phyloP scores from a whole-genome alignment of 1,139 yeast species.

The Geotrichum bryndzae region DNA sequence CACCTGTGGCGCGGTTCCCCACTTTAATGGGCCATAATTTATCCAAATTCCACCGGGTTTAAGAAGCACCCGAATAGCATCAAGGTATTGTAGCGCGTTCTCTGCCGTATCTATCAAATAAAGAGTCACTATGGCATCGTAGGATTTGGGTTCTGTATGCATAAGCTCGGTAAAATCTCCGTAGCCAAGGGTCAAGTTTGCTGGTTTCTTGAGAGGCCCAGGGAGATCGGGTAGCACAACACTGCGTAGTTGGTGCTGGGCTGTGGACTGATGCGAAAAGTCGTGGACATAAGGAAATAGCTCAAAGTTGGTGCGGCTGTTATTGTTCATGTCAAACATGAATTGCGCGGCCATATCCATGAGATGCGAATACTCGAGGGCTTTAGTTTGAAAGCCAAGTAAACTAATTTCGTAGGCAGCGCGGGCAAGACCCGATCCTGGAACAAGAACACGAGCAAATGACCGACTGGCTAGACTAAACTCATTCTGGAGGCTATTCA shows the following conservation, averaged over 20 bases:
- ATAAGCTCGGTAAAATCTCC: conserved; percentile 52
- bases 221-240: neutral
- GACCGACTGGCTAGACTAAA: conserved; percentile 20
- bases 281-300: conserved; percentile 60
- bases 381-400: conserved; percentile 47
- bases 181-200: conserved; percentile 44
- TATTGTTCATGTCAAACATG: conserved; percentile 33
- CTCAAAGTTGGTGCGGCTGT: neutral
- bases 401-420: conserved; percentile 56
- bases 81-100: conserved; percentile 65
- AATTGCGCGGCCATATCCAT: conserved; percentile 67
- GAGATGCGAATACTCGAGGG: conserved; percentile 65
- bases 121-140: conserved; percentile 51
- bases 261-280: conserved; percentile 58
- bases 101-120: conserved; percentile 87
- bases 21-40: conserved; percentile 79
- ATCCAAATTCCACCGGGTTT: conserved; percentile 63
- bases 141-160: conserved; percentile 12
- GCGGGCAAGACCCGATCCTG: conserved; percentile 76
- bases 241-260: conserved; percentile 47
- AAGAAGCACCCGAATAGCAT: conserved; percentile 46
- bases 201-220: neutral
- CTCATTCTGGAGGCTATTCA: conserved; percentile 32
- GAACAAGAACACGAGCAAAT: conserved; percentile 44
- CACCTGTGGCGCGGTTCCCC: conserved; percentile 78